Evolutionary conservation across 2,329 filamentous ascomycete species (phyloP).

Genomic region (Hymenoscyphus fructigenus): DNA sequence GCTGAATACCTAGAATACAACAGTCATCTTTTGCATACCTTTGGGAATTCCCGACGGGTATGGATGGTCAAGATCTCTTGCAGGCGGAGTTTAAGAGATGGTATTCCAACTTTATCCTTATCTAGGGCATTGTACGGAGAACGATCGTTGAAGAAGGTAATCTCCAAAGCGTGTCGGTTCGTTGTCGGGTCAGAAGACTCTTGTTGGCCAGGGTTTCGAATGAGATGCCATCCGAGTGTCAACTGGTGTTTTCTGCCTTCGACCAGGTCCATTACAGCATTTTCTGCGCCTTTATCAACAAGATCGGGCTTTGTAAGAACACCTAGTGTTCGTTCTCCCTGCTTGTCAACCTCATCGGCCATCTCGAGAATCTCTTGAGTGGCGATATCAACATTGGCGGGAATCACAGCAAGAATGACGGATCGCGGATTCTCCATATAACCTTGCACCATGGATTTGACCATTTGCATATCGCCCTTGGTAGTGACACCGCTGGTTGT

Average conservation of each 20-base stretch:
- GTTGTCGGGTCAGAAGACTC: background rate
- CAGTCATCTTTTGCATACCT: background rate
- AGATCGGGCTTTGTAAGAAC: conserved; percentile 51
- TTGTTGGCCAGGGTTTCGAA: background rate
- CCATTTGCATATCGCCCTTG: conserved; percentile 35
- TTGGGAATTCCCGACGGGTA: background rate
- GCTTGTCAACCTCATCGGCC: conserved; percentile 42
- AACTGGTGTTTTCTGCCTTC: background rate
- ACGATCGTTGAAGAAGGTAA: background rate
- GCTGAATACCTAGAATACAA: too few relatives aligned
- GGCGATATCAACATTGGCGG: conserved; percentile 32
- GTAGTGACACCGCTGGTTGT: conserved; percentile 12
- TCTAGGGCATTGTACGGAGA: background rate
- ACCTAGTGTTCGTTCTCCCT: conserved; percentile 42
- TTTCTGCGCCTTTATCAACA: conserved; percentile 10
- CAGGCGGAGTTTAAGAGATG: background rate
- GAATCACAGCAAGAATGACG: conserved; percentile 24
- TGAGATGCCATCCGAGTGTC: background rate
- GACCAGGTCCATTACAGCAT: background rate
- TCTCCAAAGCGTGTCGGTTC: background rate
- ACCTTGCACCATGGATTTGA: conserved; percentile 46
- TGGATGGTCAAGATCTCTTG: background rate
- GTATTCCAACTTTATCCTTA: background rate
- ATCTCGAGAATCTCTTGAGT: conserved; percentile 38
- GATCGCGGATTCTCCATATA: conserved; percentile 54